Conservation (phyloP, 2,329 filamentous ascomycete genomes). For the Colletotrichum lindemuthianum region DNA sequence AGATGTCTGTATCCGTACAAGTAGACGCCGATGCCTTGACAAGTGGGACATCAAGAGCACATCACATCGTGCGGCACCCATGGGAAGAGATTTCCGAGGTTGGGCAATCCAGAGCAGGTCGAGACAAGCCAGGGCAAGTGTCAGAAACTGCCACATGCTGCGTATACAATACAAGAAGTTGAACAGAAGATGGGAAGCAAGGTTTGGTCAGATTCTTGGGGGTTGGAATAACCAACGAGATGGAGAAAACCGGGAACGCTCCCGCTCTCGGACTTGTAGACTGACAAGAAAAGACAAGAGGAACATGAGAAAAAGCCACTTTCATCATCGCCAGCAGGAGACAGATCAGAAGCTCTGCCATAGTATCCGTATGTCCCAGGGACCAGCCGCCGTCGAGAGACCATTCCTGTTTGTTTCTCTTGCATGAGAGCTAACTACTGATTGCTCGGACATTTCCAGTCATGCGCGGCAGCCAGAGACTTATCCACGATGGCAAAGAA, state of each 20-base stretch:
- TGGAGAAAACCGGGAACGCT: too few species aligned
- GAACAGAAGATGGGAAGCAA: neutral
- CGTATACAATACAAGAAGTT: too few species aligned
- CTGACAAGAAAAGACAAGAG: neutral
- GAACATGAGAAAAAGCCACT: conserved; percentile 4
- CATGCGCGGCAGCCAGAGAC: conserved; percentile 5
- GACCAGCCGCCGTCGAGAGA: neutral
- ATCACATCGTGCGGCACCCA: neutral
- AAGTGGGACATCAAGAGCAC: neutral
- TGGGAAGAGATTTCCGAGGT: neutral
- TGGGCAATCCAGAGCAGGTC: too few species aligned
- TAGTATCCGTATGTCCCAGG: neutral
- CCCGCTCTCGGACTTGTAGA: too few species aligned
- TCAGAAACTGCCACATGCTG: too few species aligned
- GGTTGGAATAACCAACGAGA: too few species aligned
- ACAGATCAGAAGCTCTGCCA: neutral
- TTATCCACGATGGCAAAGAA: neutral
- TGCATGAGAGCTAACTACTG: neutral
- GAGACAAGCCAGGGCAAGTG: too few species aligned
- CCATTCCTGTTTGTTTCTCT: neutral
- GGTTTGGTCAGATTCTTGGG: too few species aligned
- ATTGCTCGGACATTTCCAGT: neutral
- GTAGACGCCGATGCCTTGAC: too few species aligned
- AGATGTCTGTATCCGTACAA: too few species aligned
- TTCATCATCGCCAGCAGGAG: conserved; percentile 12